Base-by-base conservation (phyloP, 257 asterid species). In the Euphrasia confusa region DNA sequence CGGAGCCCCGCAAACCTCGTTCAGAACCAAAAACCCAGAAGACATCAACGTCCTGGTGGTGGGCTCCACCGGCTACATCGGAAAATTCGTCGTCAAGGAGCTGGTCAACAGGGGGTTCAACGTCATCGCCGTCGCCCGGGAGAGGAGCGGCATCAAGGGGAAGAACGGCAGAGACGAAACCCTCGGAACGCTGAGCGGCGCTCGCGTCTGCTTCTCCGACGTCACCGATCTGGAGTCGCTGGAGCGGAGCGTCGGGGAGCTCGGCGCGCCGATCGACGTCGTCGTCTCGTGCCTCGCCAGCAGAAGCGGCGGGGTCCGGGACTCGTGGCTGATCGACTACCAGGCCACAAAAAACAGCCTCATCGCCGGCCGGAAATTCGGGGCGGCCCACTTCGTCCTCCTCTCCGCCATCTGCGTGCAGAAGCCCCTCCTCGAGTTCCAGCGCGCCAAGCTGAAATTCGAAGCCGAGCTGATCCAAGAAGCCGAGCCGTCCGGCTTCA, bases 351-450 rank as follows among this genome's bases (percentile, higher is more conserved):
- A 73, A 80, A 92, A 89, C 48, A 86, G 95, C 67, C 94, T 92
- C 53, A 12, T 81, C 73, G 95, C 82, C 2, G 97, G 97, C 40
- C 81, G 74, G 72, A 84, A 83, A 39, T 84, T 71, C 33, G 99
- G 99, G 50, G 97, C 96, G 32, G 21, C 86, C 10, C 99, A 93
- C 79, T 89, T 93, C 70, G 92, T 93, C 49, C 56, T 93, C 74
- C 21, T 93, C 5, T 93, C 99, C 28, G 99, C 99, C 44, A 89
- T 93, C 28, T 93, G 96, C 68, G 97, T 93, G 57, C 99, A 93
- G 50, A 93, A 93, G 75, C 99, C 97, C 76, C 99, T 93, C 54
- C 95, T 93, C n/a, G 99, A 93, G 66, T 93, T 93, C 58, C 99
- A 89, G 42, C 86, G 89, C 0, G 96, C 99, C 1, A 89, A 93